Percentiles rank a stretch among this genome's conserved stretches.
phyloP scores from a whole-genome alignment of 169 alveolate genomes.

The Eimeria acervulina region DNA sequence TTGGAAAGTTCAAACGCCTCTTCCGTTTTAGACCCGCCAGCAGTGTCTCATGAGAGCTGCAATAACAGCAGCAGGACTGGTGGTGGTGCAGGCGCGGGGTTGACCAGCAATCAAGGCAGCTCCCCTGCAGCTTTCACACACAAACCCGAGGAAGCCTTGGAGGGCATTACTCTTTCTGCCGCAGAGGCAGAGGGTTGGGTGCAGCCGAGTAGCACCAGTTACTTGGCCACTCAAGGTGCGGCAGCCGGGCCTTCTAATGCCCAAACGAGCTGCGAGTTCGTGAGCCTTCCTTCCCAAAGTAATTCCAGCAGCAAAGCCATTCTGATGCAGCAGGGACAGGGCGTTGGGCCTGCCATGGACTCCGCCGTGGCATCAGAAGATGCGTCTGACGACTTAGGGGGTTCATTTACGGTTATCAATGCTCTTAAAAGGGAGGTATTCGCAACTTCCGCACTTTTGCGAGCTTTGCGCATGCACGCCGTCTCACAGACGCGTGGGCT shows the following conservation, averaged over 20 bases:
- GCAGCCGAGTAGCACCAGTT: conserved; percentile 68
- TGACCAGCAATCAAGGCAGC: neutral
- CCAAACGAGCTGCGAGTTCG: conserved; percentile 55
- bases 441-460: conserved; percentile 60
- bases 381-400: neutral
- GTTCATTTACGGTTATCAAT: neutral
- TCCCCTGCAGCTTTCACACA: neutral
- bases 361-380: neutral
- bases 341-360: neutral
- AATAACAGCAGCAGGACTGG: neutral
- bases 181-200: conserved; percentile 66
- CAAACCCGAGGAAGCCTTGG: conserved; percentile 31
- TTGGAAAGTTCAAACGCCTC: conserved; percentile 10
- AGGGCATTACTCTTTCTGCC: conserved; percentile 13
- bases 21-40: conserved; percentile 1
- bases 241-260: neutral
- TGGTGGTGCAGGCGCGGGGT: neutral
- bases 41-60: neutral
- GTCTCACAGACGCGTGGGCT: conserved; percentile 55
- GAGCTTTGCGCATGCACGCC: conserved; percentile 54
- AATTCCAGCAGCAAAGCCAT: conserved; percentile 66
- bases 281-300: conserved; percentile 61
- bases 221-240: neutral
- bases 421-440: conserved; percentile 74
- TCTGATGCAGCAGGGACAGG: conserved; percentile 51